phyloP scores from a whole-genome alignment of 2,329 filamentous ascomycete species.

The Amphichorda felina region DNA sequence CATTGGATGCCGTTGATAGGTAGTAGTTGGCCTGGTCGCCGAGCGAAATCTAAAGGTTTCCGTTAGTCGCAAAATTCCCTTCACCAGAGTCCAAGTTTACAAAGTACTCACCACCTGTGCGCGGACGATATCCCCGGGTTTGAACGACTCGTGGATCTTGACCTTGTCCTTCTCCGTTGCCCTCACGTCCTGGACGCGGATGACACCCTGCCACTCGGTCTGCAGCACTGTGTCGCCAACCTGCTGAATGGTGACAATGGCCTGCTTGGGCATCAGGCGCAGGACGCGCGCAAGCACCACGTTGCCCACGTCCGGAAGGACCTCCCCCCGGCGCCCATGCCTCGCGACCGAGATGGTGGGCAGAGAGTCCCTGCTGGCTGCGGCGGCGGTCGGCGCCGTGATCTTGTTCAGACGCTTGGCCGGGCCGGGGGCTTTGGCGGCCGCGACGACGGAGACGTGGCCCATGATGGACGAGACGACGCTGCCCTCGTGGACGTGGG shows the following conservation, averaged over 20 bases:
- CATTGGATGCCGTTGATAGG: conserved; percentile 81
- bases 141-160: conserved; percentile 80
- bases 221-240: conserved; percentile 62
- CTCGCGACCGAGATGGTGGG: conserved; percentile 45
- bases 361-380: conserved; percentile 20
- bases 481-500: conserved; percentile 64
- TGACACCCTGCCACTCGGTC: conserved; percentile 75
- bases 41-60: conserved; percentile 59
- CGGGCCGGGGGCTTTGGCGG: conserved; percentile 34
- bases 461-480: conserved; percentile 79
- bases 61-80: background rate
- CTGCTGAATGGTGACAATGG: conserved; percentile 74
- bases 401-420: conserved; percentile 49
- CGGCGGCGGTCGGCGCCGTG: conserved; percentile 14
- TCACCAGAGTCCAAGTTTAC: background rate
- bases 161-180: conserved; percentile 95
- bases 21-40: conserved; percentile 96
- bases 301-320: conserved; percentile 71
- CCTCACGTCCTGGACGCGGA: conserved; percentile 81
- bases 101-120: conserved; percentile 59
- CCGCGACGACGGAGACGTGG: conserved; percentile 43
- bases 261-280: conserved; percentile 74
- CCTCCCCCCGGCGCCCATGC: conserved; percentile 45
- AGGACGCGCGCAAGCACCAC: conserved; percentile 77
- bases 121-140: conserved; percentile 83